A percentile compares a stretch with the other conserved stretches of the same genome.
Evolutionary conservation across 2,329 filamentous ascomycete species (phyloP).

Genomic region (Pyrenochaeta sp.): DNA sequence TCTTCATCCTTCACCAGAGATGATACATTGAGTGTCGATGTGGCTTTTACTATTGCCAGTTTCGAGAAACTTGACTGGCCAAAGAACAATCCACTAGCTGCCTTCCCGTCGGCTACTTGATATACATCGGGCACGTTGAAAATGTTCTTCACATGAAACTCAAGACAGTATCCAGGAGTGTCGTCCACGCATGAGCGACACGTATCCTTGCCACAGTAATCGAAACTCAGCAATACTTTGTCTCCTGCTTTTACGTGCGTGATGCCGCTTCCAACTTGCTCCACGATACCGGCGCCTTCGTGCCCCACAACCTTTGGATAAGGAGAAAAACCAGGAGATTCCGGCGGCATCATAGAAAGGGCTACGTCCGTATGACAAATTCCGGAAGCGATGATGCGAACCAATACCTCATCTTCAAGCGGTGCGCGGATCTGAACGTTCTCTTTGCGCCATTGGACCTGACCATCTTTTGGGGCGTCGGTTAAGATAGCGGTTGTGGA

Average conservation of each 20-base stretch:
- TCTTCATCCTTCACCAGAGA: conserved; percentile 48
- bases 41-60: conserved; percentile 51
- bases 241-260: conserved; percentile 55
- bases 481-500: conserved; percentile 49
- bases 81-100: conserved; percentile 55
- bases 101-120: conserved; percentile 22
- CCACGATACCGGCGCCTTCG: conserved; percentile 64
- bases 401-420: conserved; percentile 59
- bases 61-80: conserved; percentile 58
- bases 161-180: conserved; percentile 58
- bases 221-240: conserved; percentile 59
- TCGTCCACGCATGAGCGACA: conserved; percentile 60
- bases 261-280: conserved; percentile 53
- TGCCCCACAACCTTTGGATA: conserved; percentile 63
- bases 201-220: conserved; percentile 54
- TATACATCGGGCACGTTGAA: conserved; percentile 39
- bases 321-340: conserved; percentile 35
- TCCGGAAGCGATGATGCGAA: conserved; percentile 63
- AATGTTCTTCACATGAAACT: conserved; percentile 60
- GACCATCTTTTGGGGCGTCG: conserved; percentile 46
- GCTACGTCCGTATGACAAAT: conserved; percentile 65
- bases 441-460: conserved; percentile 51
- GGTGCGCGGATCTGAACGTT: conserved; percentile 48
- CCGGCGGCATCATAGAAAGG: conserved; percentile 53
- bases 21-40: conserved; percentile 54